These are phyloP conservation scores for Rhypophila decipiens DNA, from an alignment of 495 filamentous ascomycete genomes.

Conservation along the genomic window DNA sequence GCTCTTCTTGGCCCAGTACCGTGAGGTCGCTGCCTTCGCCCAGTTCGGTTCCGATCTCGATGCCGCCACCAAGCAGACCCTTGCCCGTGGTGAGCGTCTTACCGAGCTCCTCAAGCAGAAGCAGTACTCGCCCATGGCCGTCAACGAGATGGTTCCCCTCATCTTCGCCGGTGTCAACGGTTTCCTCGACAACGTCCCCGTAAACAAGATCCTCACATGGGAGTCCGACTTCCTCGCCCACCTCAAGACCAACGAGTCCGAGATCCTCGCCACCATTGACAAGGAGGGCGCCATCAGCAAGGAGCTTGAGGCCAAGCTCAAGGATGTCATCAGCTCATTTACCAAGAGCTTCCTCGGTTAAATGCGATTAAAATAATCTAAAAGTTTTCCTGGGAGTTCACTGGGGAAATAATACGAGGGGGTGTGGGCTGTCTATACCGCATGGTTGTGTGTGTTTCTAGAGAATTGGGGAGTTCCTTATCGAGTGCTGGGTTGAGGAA, in stretches of 20 bases:
- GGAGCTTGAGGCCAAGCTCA: conserved; percentile 83
- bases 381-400: conserved; percentile 14
- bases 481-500: conserved; percentile 37
- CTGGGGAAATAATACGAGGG: conserved; percentile 19
- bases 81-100: conserved; percentile 94
- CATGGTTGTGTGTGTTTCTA: conserved; percentile 39
- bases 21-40: conserved; percentile 99
- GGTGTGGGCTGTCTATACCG: conserved; percentile 45
- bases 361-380: conserved; percentile 31
- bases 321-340: conserved; percentile 72
- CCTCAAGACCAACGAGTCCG: conserved; percentile 82
- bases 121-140: conserved; percentile 98
- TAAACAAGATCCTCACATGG: conserved; percentile 80
- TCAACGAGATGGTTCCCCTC: conserved; percentile 98
- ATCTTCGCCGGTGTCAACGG: conserved; percentile 99
- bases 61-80: conserved; percentile 97
- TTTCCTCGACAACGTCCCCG: conserved; percentile 79
- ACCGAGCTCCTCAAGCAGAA: conserved; percentile 99
- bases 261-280: conserved; percentile 79
- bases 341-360: conserved; percentile 80
- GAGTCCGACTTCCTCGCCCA: conserved; percentile 90
- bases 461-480: conserved; percentile 29
- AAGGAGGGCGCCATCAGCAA: conserved; percentile 96
- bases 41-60: conserved; percentile 99
- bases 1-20: conserved; percentile 99